phyloP scores from a whole-genome alignment of 2,329 filamentous ascomycete species.

The Neurospora sp. region DNA sequence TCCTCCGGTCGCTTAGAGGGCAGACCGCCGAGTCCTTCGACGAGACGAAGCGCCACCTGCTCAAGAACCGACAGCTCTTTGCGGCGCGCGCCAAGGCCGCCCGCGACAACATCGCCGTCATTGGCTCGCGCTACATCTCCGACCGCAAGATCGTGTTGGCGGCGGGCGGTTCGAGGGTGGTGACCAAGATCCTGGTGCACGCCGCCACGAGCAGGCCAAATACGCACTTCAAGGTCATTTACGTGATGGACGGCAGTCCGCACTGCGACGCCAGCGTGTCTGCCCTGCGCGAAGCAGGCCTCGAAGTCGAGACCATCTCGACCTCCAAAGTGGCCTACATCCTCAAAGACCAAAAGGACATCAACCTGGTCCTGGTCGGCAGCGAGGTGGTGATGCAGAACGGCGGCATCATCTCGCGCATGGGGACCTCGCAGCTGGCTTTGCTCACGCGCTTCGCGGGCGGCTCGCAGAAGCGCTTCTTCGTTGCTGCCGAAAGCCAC shows the following conservation, averaged over 20 bases:
- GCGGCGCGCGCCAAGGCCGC: constrained; percentile 79
- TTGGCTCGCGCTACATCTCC: constrained; percentile 67
- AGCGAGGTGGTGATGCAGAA: constrained; percentile 89
- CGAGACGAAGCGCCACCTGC: constrained; percentile 69
- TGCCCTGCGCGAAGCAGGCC: constrained; percentile 60
- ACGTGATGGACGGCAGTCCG: constrained; percentile 51
- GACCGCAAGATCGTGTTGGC: constrained; percentile 80
- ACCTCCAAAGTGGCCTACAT: constrained; percentile 71
- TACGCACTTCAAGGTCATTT: constrained; percentile 69
- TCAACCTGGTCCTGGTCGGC: constrained; percentile 58
- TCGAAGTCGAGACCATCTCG: constrained; percentile 75
- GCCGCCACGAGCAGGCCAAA: constrained; percentile 55
- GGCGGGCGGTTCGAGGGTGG: constrained; percentile 78
- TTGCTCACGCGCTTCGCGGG: constrained; percentile 60
- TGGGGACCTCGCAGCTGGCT: constrained; percentile 82
- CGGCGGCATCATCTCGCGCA: constrained; percentile 79
- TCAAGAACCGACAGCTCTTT: constrained; percentile 80
- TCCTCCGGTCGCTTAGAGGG: constrained; percentile 64
- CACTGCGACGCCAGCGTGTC: constrained; percentile 65
- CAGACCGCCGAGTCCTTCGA: constrained; percentile 52
- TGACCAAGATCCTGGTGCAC: constrained; percentile 64
- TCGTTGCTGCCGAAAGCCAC: constrained; percentile 89
- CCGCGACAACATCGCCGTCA: constrained; percentile 70
- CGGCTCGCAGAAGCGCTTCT: constrained; percentile 49
- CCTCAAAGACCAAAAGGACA: constrained; percentile 54